These are phyloP conservation scores for Kuraishia molischiana DNA, from an alignment of 805 yeast species.

Conservation along the genomic window DNA sequence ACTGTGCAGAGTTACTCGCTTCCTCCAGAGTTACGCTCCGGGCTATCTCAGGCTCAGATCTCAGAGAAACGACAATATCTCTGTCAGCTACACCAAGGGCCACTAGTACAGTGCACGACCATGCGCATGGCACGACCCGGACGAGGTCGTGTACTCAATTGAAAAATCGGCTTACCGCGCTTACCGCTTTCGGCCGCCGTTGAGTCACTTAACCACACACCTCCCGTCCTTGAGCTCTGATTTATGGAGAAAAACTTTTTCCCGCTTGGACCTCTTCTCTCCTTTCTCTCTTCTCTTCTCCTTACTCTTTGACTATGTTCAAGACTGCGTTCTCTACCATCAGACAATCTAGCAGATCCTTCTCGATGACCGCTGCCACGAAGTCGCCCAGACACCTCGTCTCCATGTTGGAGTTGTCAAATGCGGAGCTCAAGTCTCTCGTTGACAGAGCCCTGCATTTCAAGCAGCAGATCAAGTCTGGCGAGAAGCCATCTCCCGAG, in stretches of 20 bases:
- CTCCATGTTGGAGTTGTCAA: constrained; percentile 69
- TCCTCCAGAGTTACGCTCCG: no score
- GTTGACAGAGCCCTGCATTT: constrained; percentile 65
- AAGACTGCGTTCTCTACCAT: no score
- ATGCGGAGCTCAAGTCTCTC: constrained; percentile 59
- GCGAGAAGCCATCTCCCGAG: constrained; percentile 28
- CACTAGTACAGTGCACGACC: no score
- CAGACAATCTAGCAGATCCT: neutral
- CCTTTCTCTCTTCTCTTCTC: neutral
- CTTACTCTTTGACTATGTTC: neutral
- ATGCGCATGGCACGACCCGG: no score
- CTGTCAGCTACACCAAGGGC: no score
- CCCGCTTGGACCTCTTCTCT: no score
- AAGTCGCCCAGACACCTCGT: constrained; percentile 56
- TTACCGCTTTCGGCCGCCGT: neutral
- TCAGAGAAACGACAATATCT: no score
- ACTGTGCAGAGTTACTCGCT: neutral
- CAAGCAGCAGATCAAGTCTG: constrained; percentile 52
- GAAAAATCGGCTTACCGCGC: no score
- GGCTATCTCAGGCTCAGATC: no score
- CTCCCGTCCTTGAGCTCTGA: no score
- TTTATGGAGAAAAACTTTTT: neutral
- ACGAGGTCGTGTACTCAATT: no score
- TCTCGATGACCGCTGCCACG: neutral
- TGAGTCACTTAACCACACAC: no score